Evolutionary conservation across 2,329 filamentous ascomycete genomes (phyloP).

Genomic region (Talaromyces albobiverticillius): DNA sequence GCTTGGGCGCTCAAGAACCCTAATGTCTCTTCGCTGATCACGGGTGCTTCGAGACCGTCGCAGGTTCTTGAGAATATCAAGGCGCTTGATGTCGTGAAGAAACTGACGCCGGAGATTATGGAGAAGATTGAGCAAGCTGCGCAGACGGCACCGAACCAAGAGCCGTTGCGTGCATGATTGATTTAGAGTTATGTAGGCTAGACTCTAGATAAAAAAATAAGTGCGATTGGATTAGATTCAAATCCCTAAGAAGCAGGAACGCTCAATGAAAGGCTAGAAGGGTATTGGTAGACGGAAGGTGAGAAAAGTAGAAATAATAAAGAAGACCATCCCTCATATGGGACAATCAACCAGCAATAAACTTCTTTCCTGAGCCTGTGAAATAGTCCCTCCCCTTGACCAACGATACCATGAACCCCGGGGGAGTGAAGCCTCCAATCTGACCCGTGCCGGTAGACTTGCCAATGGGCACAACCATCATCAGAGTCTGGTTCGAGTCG

Average conservation of each 20-base stretch:
- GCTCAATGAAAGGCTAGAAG: background rate
- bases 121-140: slow-evolving; percentile 16
- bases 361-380: slow-evolving; percentile 8
- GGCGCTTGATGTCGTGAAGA: slow-evolving; percentile 13
- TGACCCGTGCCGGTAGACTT: slow-evolving; percentile 17
- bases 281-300: background rate
- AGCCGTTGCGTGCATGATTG: slow-evolving; percentile 11
- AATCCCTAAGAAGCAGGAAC: too few relatives aligned
- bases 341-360: slow-evolving; percentile 5
- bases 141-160: background rate
- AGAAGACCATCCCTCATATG: too few relatives aligned
- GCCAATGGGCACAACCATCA: slow-evolving; percentile 17
- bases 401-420: slow-evolving; percentile 16
- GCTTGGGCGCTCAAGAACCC: slow-evolving; percentile 60
- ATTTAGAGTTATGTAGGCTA: background rate
- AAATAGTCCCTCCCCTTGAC: slow-evolving; percentile 23
- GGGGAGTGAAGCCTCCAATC: slow-evolving; percentile 12
- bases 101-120: slow-evolving; percentile 17
- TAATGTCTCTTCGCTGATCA: slow-evolving; percentile 48
- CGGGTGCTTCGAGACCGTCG: slow-evolving; percentile 43
- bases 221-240: too few relatives aligned
- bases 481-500: background rate
- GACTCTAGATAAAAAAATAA: background rate
- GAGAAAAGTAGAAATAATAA: too few relatives aligned
- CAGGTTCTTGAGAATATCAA: slow-evolving; percentile 45